Percentiles rank a stretch among this genome's conserved stretches.
Evolutionary conservation across 2,329 filamentous ascomycete genomes (phyloP).

Genomic region (Ascochyta lentis): DNA sequence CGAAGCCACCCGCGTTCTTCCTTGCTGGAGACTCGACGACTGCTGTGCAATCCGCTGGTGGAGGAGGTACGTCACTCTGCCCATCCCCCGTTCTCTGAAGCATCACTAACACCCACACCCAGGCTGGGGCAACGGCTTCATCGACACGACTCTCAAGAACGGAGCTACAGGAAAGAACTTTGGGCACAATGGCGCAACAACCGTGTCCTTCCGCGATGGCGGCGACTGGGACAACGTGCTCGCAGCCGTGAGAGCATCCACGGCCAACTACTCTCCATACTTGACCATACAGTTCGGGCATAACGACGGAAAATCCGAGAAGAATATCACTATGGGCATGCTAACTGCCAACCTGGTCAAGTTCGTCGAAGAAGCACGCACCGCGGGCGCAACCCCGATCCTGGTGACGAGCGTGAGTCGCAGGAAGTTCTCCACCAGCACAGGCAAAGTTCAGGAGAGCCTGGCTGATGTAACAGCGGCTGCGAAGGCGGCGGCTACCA

Average conservation of each 20-base stretch:
- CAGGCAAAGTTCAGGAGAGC: constrained; percentile 50
- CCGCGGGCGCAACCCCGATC: constrained; percentile 47
- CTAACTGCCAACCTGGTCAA: constrained; percentile 59
- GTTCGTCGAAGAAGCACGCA: constrained; percentile 45
- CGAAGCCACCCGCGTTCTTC: constrained; percentile 36
- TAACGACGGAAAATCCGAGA: constrained; percentile 62
- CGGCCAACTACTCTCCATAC: constrained; percentile 52
- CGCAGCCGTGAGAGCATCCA: constrained; percentile 43
- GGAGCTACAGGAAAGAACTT: constrained; percentile 62
- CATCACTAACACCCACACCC: constrained; percentile 8
- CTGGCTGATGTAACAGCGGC: constrained; percentile 55
- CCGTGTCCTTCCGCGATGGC: constrained; percentile 59
- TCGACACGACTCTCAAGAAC: constrained; percentile 54
- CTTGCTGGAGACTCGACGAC: constrained; percentile 49
- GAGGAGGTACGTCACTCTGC: constrained; percentile 22
- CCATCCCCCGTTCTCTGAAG: neutral
- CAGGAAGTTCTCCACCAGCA: constrained; percentile 53
- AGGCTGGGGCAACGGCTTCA: constrained; percentile 65
- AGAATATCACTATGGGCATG: constrained; percentile 52
- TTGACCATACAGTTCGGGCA: constrained; percentile 67
- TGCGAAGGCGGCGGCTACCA: constrained; percentile 55
- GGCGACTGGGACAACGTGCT: constrained; percentile 62
- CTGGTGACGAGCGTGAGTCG: constrained; percentile 63
- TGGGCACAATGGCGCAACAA: constrained; percentile 61
- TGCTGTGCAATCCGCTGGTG: constrained; percentile 32